Percentiles rank a stretch among this genome's conserved stretches.
phyloP scores from a whole-genome alignment of 495 filamentous ascomycete species.

The Aspergillus heteromorphus region DNA sequence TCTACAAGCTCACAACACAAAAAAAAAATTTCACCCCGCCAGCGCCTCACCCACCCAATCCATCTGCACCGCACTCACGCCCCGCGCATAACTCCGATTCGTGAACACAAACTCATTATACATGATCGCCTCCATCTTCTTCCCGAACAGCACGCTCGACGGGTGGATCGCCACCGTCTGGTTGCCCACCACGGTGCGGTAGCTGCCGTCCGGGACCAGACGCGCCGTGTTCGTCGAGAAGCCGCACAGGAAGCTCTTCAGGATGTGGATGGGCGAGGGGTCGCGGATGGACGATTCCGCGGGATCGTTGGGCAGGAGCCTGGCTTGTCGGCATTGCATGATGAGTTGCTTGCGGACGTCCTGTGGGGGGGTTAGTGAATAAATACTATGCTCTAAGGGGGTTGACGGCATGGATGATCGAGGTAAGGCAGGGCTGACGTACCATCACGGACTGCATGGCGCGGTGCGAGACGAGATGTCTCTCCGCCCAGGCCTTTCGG shows the following conservation, averaged over 20 bases:
- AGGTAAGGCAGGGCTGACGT: conserved; percentile 27
- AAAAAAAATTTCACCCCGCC: conserved; percentile 24
- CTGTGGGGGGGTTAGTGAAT: conserved; percentile 25
- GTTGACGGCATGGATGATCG: neutral
- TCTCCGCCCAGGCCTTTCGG: conserved; percentile 70
- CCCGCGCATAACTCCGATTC: conserved; percentile 81
- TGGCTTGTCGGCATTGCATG: conserved; percentile 50
- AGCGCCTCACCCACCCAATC: conserved; percentile 77
- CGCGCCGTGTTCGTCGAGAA: conserved; percentile 81
- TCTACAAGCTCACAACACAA: too few species aligned
- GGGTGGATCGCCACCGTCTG: conserved; percentile 89
- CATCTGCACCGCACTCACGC: conserved; percentile 81
- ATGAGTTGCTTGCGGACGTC: conserved; percentile 87
- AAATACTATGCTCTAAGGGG: conserved; percentile 5
- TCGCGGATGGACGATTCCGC: conserved; percentile 16
- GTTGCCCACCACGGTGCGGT: conserved; percentile 75
- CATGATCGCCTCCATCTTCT: conserved; percentile 90
- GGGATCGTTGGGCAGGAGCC: conserved; percentile 27
- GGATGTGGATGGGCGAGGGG: conserved; percentile 44
- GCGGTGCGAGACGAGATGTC: conserved; percentile 69
- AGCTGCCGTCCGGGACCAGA: conserved; percentile 76
- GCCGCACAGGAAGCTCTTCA: conserved; percentile 77
- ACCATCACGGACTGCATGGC: conserved; percentile 78
- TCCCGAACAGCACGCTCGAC: conserved; percentile 74
- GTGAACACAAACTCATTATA: conserved; percentile 96